phyloP scores from a whole-genome alignment of 495 filamentous ascomycete genomes.

The Penicillium tannophilum region DNA sequence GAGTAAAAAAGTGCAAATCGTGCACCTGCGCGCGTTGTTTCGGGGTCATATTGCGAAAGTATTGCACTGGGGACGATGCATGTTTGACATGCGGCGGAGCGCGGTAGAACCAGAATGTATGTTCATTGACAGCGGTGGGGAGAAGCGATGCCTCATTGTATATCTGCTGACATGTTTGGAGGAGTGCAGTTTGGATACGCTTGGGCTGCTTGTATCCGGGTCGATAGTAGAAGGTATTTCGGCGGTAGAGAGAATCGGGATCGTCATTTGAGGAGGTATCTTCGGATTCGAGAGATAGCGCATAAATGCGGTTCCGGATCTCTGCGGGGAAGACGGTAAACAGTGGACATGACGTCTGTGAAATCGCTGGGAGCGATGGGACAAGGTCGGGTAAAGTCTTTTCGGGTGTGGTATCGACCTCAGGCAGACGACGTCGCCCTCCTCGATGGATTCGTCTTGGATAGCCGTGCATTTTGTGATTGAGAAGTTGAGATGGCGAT shows the following conservation, averaged over 20 bases:
- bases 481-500: not conserved
- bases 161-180: constrained; percentile 24
- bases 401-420: not conserved
- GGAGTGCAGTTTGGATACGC: constrained; percentile 18
- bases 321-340: constrained; percentile 15
- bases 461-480: not conserved
- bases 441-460: not conserved
- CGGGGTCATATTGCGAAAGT: constrained; percentile 10
- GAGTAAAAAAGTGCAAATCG: constrained; percentile 16
- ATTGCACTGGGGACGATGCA: constrained; percentile 12
- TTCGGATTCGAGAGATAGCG: constrained; percentile 15
- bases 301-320: constrained; percentile 21
- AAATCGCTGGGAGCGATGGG: not conserved
- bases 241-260: constrained; percentile 5
- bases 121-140: constrained; percentile 18
- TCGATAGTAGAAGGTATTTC: constrained; percentile 21
- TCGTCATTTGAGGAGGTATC: constrained; percentile 2
- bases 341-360: constrained; percentile 11
- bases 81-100: constrained; percentile 18
- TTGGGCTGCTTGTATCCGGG: constrained; percentile 23
- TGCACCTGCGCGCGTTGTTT: constrained; percentile 10
- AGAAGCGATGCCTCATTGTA: constrained; percentile 25
- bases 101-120: constrained; percentile 24
- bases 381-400: not conserved
- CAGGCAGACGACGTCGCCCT: not conserved